Base-by-base conservation (phyloP, 768 basidiomycete genomes). In the Hygrophorus russula region DNA sequence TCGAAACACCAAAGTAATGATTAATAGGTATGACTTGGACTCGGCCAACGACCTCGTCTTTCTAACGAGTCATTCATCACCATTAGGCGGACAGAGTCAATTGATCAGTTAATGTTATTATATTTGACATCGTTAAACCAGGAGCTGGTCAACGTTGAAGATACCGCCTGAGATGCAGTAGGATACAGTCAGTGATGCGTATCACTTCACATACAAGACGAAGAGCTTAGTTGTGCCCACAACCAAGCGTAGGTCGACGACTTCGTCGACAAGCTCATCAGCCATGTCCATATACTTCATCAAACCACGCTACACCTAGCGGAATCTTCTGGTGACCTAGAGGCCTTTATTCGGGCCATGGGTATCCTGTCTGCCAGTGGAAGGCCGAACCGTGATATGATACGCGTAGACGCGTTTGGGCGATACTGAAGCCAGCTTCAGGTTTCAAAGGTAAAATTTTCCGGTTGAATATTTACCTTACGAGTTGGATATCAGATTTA, bases 231-330 rank as follows among this genome's bases (percentile, higher is more conserved):
- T 73, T 28, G 76, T 78, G 14, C 76, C 76, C 41, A 78, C 59
- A 4, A 78, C 71, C 2, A 79, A 56, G 39, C 67, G 67, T 11
- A 78, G 52, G 56, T 78, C 76, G 6, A 68, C 76, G 6, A 68
- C 71, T n/a, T 59, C 43, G 2, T 59, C 53, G 1, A 76, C 66
- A 9, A 71, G 33, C 13, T 60, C 45, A 34, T 66, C 58, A 40
- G 74, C 74, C 19, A 56, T 47, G 14, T 64, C 55, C 44, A 73
- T n/a, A 8, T 29, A 14, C 49, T 50, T 78, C 76, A 2, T 69
- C 71, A 49, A 79, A 80, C 75, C 76, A 78, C 1, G 78, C 73
- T 4, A 78, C 73, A 3, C 67, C 74, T 5, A 76, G 74, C 15
- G n/a, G n/a, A n/a, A n/a, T n/a, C n/a, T n/a, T n/a, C n/a, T n/a